Evolutionary conservation across 495 filamentous ascomycete genomes (phyloP), one percentile per base, ranked within the genome.

Genomic region (Aspergillus leporis): DNA sequence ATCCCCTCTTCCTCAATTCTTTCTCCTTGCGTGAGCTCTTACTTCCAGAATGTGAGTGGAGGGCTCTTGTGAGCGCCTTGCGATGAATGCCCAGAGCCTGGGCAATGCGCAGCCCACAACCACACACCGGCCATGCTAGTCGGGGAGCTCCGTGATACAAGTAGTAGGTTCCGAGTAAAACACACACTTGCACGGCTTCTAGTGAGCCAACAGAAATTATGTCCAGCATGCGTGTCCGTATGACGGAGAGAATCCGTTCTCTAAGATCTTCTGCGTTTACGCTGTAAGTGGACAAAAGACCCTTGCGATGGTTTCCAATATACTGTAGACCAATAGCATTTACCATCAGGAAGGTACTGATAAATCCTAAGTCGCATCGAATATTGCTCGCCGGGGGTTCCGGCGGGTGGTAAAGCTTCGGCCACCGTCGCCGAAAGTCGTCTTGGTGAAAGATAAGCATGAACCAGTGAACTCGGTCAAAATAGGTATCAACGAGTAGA

Each of bases 381-480:
- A 19, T 4, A 7, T n/a, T n/a, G n/a, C n/a, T 25, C 46, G 3
- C 55, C 1, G 28, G 16, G 12, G 41, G 21, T 6, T 57, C n/a
- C 12, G 57, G 38, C 4, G 8, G 14, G 16, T 57, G 56, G 41
- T 73, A 70, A 16, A 70, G 19, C 22, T 51, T 16, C 45, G 64
- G 64, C 66, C 69, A 76, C 22, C 60, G 58, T 22, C 57, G 60
- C 21, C 74, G 55, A 46, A 75, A 77, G 12, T 74, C 70, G 9
- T 71, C 62, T 51, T 77, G 70, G 30, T 71, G 69, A 48, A 77
- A 70, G 7, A 77, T 63, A 7, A 75, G 58, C 56, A 70, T 68
- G 61, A 75, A 77, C 74, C 74, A 77, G 47, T 77, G 74, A 0
- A 70, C 65, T 13, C 66, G 62, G 45, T 70, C 66, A 59, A 77